A percentile compares a stretch with the other conserved stretches of the same genome.
Evolutionary conservation across 2,329 filamentous ascomycete species (phyloP).

Genomic region (Trichoderma harzianum): DNA sequence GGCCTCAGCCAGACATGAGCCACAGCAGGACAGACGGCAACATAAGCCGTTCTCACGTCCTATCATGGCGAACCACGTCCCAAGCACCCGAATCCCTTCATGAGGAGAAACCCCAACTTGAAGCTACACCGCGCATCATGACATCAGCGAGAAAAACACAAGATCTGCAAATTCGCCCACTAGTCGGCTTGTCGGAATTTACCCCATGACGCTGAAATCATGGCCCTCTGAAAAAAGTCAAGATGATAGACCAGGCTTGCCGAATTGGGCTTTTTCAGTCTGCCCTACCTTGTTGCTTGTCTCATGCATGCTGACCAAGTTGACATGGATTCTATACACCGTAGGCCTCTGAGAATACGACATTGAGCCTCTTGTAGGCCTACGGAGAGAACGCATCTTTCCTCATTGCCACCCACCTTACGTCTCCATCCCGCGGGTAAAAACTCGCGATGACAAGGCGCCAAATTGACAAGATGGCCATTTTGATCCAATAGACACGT

Average conservation of each 20-base stretch:
- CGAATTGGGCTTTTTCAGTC: background rate
- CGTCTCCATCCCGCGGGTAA: background rate
- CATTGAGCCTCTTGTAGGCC: background rate
- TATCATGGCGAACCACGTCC: constrained; percentile 11
- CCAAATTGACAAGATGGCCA: background rate
- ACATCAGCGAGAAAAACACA: background rate
- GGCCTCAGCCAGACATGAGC: background rate
- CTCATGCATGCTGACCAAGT: background rate
- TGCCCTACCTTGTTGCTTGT: background rate
- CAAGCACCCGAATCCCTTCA: background rate
- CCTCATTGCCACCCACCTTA: background rate
- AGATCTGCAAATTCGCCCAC: background rate
- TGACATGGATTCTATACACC: background rate
- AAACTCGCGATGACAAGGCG: background rate
- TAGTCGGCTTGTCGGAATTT: background rate
- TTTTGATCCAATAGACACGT: background rate
- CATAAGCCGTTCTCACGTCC: background rate
- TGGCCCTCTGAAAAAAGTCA: background rate
- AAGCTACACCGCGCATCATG: background rate
- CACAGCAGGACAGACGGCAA: background rate
- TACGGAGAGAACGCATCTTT: background rate
- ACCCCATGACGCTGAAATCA: background rate
- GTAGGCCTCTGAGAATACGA: background rate
- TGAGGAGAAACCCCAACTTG: background rate
- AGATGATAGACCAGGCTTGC: background rate